A percentile compares a stretch with the other conserved stretches of the same genome.
phyloP scores from a whole-genome alignment of 169 alveolate genomes.

The Eimeria sp. region DNA sequence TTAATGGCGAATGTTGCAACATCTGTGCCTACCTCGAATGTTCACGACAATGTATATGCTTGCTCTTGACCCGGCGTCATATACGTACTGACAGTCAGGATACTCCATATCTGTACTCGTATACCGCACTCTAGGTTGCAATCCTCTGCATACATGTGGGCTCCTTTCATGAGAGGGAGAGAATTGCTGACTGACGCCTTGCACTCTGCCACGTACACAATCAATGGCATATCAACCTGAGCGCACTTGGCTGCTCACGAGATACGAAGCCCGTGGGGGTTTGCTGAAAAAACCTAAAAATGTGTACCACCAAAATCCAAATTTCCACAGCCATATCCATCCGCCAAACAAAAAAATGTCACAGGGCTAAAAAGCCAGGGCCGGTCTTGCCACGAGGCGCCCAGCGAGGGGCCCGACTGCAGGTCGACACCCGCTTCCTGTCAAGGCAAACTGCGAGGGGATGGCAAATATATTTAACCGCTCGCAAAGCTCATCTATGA shows the following conservation, averaged over 20 bases:
- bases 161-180: neutral
- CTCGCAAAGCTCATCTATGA: neutral
- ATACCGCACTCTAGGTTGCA: neutral
- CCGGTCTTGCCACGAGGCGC: neutral
- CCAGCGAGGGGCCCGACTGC: neutral
- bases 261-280: neutral
- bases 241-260: neutral
- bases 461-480: neutral
- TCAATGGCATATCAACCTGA: neutral
- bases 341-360: constrained; percentile 34
- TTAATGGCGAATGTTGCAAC: neutral
- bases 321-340: neutral
- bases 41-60: neutral
- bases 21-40: neutral
- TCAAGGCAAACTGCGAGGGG: neutral
- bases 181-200: neutral
- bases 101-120: neutral
- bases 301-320: neutral
- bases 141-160: neutral
- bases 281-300: neutral
- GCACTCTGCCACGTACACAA: neutral
- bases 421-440: neutral
- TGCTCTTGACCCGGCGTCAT: neutral
- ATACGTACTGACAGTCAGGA: neutral
- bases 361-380: neutral